These are phyloP conservation scores for Dittrichia graveolens DNA, from an alignment of 129 eudicot genomes.

Conservation along the genomic window DNA sequence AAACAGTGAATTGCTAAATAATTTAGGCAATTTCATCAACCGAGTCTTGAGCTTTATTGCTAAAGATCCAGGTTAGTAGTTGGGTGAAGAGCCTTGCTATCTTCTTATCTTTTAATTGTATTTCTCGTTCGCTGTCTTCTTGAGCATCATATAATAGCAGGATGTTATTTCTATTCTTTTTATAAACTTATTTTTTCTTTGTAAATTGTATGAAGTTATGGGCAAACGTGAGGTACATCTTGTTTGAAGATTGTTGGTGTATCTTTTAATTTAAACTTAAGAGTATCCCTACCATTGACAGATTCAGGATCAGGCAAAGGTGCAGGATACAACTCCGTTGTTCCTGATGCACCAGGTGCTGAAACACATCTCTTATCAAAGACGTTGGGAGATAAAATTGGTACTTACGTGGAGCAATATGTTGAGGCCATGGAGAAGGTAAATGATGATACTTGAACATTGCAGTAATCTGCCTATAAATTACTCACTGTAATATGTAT, in stretches of 20 bases:
- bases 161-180: no score
- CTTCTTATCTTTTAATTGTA: no score
- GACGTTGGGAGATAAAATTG: conserved; percentile 64
- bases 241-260: no score
- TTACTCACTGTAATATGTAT: conserved; percentile 11
- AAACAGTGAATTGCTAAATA: conserved; percentile 68
- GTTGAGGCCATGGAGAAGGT: conserved; percentile 89
- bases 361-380: conserved; percentile 58
- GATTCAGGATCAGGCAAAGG: conserved; percentile 45
- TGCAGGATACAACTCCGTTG: conserved; percentile 67
- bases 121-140: no score
- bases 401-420: conserved; percentile 60
- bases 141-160: no score
- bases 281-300: conserved; percentile 19
- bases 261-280: background rate
- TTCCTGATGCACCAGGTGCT: conserved; percentile 71
- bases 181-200: background rate
- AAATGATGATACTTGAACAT: background rate
- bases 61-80: conserved; percentile 50
- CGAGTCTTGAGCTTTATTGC: conserved; percentile 89
- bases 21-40: conserved; percentile 80
- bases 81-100: background rate
- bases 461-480: background rate
- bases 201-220: background rate
- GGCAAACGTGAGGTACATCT: no score